Percentiles rank a stretch among this genome's conserved stretches.
Evolutionary conservation across 2,329 filamentous ascomycete genomes (phyloP).

Genomic region (Rutstroemia sp.): DNA sequence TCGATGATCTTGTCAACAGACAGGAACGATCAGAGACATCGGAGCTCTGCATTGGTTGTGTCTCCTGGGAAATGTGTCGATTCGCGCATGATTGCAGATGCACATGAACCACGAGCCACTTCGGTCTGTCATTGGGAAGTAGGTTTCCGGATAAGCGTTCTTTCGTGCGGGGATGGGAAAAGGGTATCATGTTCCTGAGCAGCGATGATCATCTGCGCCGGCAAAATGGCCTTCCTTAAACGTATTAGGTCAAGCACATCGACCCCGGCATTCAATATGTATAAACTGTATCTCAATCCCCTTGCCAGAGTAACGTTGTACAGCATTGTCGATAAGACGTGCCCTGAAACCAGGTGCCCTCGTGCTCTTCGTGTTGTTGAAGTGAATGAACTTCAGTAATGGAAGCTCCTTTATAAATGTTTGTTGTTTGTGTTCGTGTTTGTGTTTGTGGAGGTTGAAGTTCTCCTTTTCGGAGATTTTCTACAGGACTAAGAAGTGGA

Average conservation of each 20-base stretch:
- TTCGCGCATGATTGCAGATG: background rate
- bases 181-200: background rate
- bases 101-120: slow-evolving; percentile 1
- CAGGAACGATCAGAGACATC: slow-evolving; percentile 1
- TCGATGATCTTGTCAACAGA: slow-evolving; percentile 9
- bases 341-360: background rate
- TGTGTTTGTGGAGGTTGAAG: background rate
- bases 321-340: background rate
- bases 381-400: background rate
- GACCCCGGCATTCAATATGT: background rate
- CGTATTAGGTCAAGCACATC: slow-evolving; percentile 1
- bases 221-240: slow-evolving; percentile 6
- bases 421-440: background rate
- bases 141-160: background rate
- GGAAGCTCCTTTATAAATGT: background rate
- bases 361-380: too few relatives aligned
- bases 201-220: slow-evolving; percentile 8
- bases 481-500: background rate
- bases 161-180: background rate
- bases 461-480: background rate
- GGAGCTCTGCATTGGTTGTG: slow-evolving; percentile 5
- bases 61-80: background rate
- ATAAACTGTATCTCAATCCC: background rate
- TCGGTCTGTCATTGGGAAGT: slow-evolving; percentile 4
- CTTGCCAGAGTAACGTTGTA: slow-evolving; percentile 4